These are phyloP conservation scores for Canna indica DNA, from an alignment of 176 grass and related monocot species.

Conservation along the genomic window DNA sequence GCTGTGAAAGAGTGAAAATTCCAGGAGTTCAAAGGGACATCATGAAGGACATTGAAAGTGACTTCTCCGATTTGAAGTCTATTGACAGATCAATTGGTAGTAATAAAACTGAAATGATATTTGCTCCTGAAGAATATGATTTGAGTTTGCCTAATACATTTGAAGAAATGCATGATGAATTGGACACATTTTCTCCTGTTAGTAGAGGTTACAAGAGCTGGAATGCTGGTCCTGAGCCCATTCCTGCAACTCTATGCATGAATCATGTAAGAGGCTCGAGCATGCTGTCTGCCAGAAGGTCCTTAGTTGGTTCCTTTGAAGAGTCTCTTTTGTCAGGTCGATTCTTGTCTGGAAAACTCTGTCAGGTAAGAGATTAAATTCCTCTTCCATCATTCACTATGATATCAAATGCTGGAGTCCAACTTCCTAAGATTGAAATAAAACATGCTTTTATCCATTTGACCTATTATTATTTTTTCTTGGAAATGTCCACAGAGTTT, in stretches of 20 bases:
- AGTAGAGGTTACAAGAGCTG: conserved; percentile 23
- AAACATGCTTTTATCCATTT: neutral
- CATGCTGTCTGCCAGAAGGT: conserved; percentile 52
- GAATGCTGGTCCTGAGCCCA: conserved; percentile 25
- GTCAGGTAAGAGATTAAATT: conserved; percentile 36
- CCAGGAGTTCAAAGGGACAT: conserved; percentile 27
- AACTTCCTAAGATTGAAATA: neutral
- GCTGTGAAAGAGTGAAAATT: conserved; percentile 49
- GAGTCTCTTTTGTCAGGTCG: conserved; percentile 94
- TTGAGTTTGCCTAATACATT: conserved; percentile 18
- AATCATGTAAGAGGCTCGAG: conserved; percentile 34
- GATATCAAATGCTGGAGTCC: neutral
- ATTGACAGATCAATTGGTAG: conserved; percentile 23
- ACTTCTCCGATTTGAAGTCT: conserved; percentile 32
- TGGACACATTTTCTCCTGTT: conserved; percentile 31
- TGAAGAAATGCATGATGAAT: conserved; percentile 46
- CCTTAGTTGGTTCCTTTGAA: conserved; percentile 88
- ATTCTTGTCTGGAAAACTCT: conserved; percentile 66
- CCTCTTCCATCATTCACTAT: conserved; percentile 12
- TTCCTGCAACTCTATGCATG: conserved; percentile 21
- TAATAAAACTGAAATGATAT: conserved; percentile 6
- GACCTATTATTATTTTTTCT: neutral
- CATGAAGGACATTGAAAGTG: conserved; percentile 37
- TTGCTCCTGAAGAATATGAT: conserved; percentile 30
- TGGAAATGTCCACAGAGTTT: conserved; percentile 42